Evolutionary conservation across 78 protist genomes (phyloP).

Genomic region (Chrysochromulina tobinii): DNA sequence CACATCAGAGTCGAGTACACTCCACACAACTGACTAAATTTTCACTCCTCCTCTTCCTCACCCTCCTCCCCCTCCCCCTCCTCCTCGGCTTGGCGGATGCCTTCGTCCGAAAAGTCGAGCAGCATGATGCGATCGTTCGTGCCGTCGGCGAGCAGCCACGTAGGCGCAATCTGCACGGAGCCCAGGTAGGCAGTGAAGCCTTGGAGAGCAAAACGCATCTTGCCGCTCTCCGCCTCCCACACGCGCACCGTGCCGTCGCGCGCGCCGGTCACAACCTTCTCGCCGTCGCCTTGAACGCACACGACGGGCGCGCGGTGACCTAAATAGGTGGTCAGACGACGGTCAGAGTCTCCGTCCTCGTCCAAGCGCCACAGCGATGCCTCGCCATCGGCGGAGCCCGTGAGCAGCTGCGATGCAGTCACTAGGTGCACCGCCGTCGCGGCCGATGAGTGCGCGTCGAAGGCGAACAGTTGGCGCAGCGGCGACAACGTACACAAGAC

Average conservation of each 20-base stretch:
- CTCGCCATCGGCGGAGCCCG: too few relatives aligned
- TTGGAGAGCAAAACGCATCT: neutral
- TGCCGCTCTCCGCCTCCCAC: neutral
- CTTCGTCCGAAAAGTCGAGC: neutral
- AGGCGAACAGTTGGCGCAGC: neutral
- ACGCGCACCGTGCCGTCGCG: slow-evolving; percentile 5
- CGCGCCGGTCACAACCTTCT: neutral
- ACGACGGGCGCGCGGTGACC: neutral
- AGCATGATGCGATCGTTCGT: neutral
- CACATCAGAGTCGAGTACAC: too few relatives aligned
- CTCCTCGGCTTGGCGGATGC: neutral
- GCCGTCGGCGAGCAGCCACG: slow-evolving; percentile 10
- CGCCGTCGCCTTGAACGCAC: neutral
- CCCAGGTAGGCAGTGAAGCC: neutral
- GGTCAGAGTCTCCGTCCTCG: too few relatives aligned
- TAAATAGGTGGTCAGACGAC: too few relatives aligned
- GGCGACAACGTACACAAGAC: neutral
- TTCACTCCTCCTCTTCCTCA: neutral
- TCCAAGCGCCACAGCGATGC: too few relatives aligned
- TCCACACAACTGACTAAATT: too few relatives aligned
- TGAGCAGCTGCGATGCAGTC: neutral
- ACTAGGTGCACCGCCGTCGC: neutral
- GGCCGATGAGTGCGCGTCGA: neutral
- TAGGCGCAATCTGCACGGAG: neutral
- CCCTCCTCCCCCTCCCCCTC: neutral